Conservation (phyloP, 441 rosid genomes). For the Hypseocharis bilobata region DNA sequence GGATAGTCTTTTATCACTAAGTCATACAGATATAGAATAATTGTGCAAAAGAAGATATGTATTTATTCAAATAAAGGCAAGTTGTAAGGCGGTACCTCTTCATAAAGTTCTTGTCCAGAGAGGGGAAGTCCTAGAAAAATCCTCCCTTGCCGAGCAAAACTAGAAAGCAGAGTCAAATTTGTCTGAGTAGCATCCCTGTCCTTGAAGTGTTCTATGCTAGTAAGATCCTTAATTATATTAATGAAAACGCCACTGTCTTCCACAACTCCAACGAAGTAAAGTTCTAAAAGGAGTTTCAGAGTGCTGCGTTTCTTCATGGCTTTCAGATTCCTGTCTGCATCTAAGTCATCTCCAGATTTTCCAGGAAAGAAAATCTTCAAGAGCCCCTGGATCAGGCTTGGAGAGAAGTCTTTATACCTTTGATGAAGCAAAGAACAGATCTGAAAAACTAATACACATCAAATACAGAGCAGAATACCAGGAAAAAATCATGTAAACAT, state of each 20-base stretch:
- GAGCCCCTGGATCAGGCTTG: conserved; percentile 77
- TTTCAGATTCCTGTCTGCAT: conserved; percentile 69
- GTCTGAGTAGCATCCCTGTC: conserved; percentile 89
- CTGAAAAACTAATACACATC: conserved; percentile 36
- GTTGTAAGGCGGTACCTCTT: conserved; percentile 45
- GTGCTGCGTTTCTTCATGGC: conserved; percentile 95
- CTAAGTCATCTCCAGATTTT: conserved; percentile 78
- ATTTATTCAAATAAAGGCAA: background rate
- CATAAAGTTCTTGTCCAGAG: conserved; percentile 66
- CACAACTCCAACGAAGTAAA: conserved; percentile 80
- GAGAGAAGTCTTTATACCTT: conserved; percentile 85
- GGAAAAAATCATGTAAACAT: too few relatives aligned
- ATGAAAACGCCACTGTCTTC: conserved; percentile 68
- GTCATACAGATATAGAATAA: background rate
- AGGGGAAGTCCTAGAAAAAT: conserved; percentile 73
- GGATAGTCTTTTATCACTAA: background rate
- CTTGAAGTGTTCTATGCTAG: conserved; percentile 67
- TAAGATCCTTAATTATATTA: conserved; percentile 86
- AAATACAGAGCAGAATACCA: conserved; percentile 19
- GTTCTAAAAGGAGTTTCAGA: conserved; percentile 79
- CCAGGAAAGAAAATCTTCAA: conserved; percentile 85
- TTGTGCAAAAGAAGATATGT: background rate
- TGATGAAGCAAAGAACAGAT: conserved; percentile 95
- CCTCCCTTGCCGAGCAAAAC: conserved; percentile 97
- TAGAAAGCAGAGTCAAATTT: conserved; percentile 83